Conservation (phyloP, 768 basidiomycete genomes). For the Cyclocybe aegerita region DNA sequence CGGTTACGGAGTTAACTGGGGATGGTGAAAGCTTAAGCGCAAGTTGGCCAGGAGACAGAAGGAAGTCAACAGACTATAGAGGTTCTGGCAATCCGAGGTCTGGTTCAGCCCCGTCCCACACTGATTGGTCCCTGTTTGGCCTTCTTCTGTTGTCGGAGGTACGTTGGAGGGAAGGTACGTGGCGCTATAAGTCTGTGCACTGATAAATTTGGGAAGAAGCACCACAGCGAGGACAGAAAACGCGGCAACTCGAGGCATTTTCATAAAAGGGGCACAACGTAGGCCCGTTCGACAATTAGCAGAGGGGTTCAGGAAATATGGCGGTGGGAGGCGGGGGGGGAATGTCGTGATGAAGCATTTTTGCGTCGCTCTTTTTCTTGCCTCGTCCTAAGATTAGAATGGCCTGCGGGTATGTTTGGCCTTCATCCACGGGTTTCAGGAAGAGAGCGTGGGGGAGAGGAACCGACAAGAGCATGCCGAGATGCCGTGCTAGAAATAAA, state of each 20-base stretch:
- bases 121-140: slow-evolving; percentile 63
- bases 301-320: too few species aligned
- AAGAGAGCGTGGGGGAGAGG: too few species aligned
- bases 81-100: slow-evolving; percentile 66
- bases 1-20: slow-evolving; percentile 57
- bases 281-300: too few species aligned
- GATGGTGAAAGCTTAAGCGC: slow-evolving; percentile 4
- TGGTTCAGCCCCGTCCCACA: slow-evolving; percentile 60
- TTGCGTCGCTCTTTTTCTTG: too few species aligned
- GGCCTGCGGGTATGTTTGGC: too few species aligned
- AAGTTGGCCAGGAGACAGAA: background rate
- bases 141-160: slow-evolving; percentile 49
- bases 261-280: background rate
- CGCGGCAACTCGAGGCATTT: background rate
- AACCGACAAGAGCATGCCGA: too few species aligned
- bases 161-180: slow-evolving; percentile 43
- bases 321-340: too few species aligned
- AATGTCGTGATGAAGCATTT: too few species aligned
- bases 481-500: too few species aligned
- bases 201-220: background rate
- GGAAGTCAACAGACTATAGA: slow-evolving; percentile 43
- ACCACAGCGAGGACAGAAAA: background rate
- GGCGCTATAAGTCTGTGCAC: slow-evolving; percentile 20
- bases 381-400: too few species aligned
- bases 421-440: too few species aligned